Percentiles rank a stretch among this genome's conserved stretches.
These are phyloP conservation scores for Globisporangium iwayamae DNA, from an alignment of 352 stramenopile genomes.

Conservation along the genomic window DNA sequence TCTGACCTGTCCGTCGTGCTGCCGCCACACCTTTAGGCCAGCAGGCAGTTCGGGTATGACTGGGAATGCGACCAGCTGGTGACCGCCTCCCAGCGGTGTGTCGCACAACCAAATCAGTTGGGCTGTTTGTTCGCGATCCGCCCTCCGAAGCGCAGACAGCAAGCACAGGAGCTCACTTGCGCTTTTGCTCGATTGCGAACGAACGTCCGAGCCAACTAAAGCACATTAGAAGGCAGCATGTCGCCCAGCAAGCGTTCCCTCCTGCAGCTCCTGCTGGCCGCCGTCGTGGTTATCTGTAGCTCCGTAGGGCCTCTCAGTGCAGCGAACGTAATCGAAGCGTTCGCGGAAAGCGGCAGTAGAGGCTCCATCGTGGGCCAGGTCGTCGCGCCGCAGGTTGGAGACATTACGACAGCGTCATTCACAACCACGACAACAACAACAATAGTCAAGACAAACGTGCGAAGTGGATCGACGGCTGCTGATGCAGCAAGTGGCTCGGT, in stretches of 20 bases:
- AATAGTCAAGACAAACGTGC: background rate
- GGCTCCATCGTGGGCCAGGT: conserved; percentile 4
- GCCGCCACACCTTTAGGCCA: too few relatives aligned
- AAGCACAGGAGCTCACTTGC: background rate
- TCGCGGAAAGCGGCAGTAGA: conserved; percentile 7
- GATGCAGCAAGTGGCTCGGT: conserved; percentile 8
- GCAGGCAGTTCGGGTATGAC: too few relatives aligned
- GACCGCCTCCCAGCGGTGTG: too few relatives aligned
- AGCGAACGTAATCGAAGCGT: conserved; percentile 4
- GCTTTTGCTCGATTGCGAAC: background rate
- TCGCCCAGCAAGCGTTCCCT: background rate
- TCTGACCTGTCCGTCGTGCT: too few relatives aligned
- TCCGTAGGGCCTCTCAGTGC: too few relatives aligned
- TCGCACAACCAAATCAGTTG: background rate
- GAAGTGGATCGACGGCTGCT: background rate
- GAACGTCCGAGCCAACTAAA: background rate
- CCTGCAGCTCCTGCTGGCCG: background rate
- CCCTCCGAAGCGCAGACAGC: background rate
- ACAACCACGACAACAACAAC: background rate
- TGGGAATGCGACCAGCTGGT: background rate
- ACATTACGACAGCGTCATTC: background rate
- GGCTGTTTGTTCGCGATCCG: background rate
- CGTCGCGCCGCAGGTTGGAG: conserved; percentile 6
- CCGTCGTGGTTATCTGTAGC: background rate
- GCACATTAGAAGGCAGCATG: background rate